Conservation (phyloP, 1,139 yeast species). For the Pichia sp. region DNA sequence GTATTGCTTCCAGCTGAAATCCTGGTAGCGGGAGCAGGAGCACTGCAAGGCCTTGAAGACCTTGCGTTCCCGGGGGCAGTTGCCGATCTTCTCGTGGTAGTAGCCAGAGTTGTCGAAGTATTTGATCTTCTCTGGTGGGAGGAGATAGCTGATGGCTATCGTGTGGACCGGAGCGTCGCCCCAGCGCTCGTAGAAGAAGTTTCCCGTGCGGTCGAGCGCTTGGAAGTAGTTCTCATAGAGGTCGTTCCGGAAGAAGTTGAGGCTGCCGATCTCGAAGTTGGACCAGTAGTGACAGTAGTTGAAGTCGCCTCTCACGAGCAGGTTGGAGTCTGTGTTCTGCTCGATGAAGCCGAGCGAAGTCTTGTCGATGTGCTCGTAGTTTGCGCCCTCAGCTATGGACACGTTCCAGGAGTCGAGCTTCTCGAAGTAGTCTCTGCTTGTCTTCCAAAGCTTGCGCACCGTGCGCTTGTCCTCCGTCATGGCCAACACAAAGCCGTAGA, state of each 20-base stretch:
- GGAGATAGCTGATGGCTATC: constrained; percentile 70
- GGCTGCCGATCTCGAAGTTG: constrained; percentile 78
- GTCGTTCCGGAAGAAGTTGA: constrained; percentile 70
- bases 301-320: constrained; percentile 49
- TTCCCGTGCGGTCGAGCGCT: constrained; percentile 70
- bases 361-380: constrained; percentile 31
- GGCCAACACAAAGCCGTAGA: constrained; percentile 62
- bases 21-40: constrained; percentile 22
- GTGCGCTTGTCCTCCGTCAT: constrained; percentile 53
- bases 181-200: constrained; percentile 93
- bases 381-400: constrained; percentile 23
- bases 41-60: constrained; percentile 23
- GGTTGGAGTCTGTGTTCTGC: constrained; percentile 28
- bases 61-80: constrained; percentile 56
- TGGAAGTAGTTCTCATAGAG: constrained; percentile 69
- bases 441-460: constrained; percentile 60
- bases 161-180: constrained; percentile 95
- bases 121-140: constrained; percentile 58
- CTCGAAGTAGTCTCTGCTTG: constrained; percentile 48
- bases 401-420: constrained; percentile 33
- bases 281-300: constrained; percentile 92
- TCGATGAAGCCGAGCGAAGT: constrained; percentile 63
- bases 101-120: constrained; percentile 82
- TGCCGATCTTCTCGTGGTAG: constrained; percentile 74
- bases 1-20: constrained; percentile 29